Evolutionary conservation across 305 asterid species (phyloP).

Genomic region (Fraxinus angustifolia): DNA sequence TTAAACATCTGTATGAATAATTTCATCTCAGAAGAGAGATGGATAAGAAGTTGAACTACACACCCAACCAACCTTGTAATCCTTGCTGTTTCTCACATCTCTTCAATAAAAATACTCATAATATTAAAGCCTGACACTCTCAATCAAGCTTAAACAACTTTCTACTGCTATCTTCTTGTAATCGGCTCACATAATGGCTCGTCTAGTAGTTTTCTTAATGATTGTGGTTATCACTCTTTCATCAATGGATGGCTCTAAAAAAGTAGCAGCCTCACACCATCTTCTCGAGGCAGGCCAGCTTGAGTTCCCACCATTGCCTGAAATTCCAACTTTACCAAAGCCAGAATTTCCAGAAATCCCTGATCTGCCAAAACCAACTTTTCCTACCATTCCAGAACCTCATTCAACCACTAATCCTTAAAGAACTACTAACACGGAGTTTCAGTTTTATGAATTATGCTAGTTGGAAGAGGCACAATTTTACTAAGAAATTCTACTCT

Average conservation of each 20-base stretch:
- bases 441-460: not conserved
- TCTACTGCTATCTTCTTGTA: not conserved
- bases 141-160: conserved; percentile 6
- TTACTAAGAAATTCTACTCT: not conserved
- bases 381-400: not conserved
- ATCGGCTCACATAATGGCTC: conserved; percentile 25
- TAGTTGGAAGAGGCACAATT: not conserved
- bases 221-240: conserved; percentile 8
- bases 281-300: conserved; percentile 21
- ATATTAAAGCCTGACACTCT: not conserved
- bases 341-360: not conserved
- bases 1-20: not conserved
- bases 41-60: conserved; percentile 35
- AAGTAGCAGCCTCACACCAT: conserved; percentile 18
- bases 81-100: conserved; percentile 5
- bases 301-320: not conserved
- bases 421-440: not conserved
- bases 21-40: not conserved
- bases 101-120: conserved; percentile 6
- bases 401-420: not conserved
- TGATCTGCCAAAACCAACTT: not conserved
- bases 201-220: conserved; percentile 16
- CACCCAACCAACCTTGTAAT: conserved; percentile 14
- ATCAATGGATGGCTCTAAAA: conserved; percentile 1
- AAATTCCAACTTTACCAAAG: conserved; percentile 19